Conservation (phyloP, 441 rosid genomes). For the Brassica balearica region DNA sequence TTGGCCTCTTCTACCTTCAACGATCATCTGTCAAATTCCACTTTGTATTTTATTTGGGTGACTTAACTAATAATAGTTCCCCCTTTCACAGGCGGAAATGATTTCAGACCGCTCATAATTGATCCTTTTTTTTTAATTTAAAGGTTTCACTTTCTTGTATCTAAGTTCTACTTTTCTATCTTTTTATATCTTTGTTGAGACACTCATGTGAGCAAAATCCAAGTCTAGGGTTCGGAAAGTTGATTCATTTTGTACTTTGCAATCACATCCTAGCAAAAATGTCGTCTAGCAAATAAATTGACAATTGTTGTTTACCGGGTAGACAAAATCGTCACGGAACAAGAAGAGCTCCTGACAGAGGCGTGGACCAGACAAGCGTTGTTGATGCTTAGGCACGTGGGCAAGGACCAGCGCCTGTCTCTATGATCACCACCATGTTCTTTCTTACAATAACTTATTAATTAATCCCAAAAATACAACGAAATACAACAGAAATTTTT, state of each 20-base stretch:
- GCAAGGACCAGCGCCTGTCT: slow-evolving; percentile 32
- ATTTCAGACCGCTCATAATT: not conserved
- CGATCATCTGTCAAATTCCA: not conserved
- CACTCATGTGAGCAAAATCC: slow-evolving; percentile 15
- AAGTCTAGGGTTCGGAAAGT: slow-evolving; percentile 36
- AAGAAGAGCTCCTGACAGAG: slow-evolving; percentile 31
- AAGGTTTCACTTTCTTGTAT: not conserved
- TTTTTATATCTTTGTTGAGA: not conserved
- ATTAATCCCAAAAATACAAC: slow-evolving; percentile 3
- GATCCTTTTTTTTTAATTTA: not conserved
- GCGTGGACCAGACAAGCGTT: slow-evolving; percentile 41
- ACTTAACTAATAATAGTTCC: not conserved
- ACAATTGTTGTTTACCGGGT: slow-evolving; percentile 8
- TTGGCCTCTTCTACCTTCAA: slow-evolving; percentile 17
- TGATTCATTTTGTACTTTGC: slow-evolving; percentile 11
- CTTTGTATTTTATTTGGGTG: not conserved
- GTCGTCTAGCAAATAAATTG: slow-evolving; percentile 17
- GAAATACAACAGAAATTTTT: not conserved
- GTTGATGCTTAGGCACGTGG: slow-evolving; percentile 39
- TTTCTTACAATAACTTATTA: not conserved
- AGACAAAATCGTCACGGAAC: slow-evolving; percentile 32
- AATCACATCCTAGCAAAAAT: slow-evolving; percentile 20
- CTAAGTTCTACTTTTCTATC: not conserved
- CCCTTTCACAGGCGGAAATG: not conserved
- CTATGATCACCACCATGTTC: slow-evolving; percentile 23